Evolutionary conservation across 345 rosid species (phyloP).

Genomic region (Eucalyptus cladocalyx): DNA sequence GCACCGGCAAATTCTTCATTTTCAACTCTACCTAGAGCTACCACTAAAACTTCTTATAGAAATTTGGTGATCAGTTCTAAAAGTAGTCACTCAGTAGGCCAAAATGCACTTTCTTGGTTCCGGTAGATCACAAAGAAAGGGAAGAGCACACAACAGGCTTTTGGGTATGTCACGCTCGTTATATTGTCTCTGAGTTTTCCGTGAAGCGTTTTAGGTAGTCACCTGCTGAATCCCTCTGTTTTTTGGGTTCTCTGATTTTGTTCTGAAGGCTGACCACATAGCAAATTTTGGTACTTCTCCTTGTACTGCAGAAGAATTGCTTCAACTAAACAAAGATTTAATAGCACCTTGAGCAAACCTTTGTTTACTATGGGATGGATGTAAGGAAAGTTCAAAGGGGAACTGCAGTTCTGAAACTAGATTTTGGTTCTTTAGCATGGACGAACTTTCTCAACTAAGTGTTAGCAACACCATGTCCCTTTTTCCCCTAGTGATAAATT

Average conservation of each 20-base stretch:
- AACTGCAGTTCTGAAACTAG: neutral
- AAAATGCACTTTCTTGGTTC: slow-evolving; percentile 1
- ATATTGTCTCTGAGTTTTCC: neutral
- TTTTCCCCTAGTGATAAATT: neutral
- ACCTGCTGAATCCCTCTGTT: neutral
- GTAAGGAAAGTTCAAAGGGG: neutral
- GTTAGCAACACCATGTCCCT: neutral
- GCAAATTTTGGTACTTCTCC: neutral
- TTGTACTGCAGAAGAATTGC: neutral
- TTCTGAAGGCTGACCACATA: neutral
- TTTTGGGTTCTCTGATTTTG: neutral
- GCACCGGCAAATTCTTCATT: slow-evolving; percentile 7
- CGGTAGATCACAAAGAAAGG: slow-evolving; percentile 17
- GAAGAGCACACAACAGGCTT: slow-evolving; percentile 82
- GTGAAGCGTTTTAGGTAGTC: neutral
- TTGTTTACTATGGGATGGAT: neutral
- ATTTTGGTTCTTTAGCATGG: neutral
- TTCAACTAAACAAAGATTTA: neutral
- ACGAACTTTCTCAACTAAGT: neutral
- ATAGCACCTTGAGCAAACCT: neutral
- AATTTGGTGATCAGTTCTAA: slow-evolving; percentile 5
- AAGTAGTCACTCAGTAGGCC: slow-evolving; percentile 2
- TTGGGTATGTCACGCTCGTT: slow-evolving; percentile 35
- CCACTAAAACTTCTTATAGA: slow-evolving; percentile 7
- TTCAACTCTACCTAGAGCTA: slow-evolving; percentile 5